Percentiles rank a stretch among this genome's conserved stretches.
Conservation (phyloP, 768 basidiomycete genomes). For the Galerina sulciceps region DNA sequence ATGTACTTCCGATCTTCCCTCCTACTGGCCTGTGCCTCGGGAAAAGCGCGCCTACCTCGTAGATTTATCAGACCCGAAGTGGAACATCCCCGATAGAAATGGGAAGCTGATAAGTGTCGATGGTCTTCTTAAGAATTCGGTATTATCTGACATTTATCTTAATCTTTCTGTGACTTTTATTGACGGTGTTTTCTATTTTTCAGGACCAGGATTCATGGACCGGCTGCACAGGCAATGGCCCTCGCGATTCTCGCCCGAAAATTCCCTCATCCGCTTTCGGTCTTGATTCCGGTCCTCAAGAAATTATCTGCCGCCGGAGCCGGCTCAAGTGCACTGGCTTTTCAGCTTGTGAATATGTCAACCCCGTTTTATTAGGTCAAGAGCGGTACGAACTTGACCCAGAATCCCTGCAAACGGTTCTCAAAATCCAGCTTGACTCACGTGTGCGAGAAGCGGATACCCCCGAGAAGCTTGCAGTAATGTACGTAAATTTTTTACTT, state of each 20-base stretch:
- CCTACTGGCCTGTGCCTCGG: slow-evolving; percentile 12
- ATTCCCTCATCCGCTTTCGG: no score
- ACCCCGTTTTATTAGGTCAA: background rate
- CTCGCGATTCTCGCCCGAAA: no score
- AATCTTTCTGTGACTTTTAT: background rate
- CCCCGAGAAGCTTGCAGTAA: background rate
- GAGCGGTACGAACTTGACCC: slow-evolving; percentile 2
- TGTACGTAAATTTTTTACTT: background rate
- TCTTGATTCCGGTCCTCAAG: no score
- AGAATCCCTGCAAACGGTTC: no score
- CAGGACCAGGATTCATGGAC: slow-evolving; percentile 5
- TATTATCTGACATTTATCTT: background rate
- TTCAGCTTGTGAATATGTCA: background rate
- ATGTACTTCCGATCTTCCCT: slow-evolving; percentile 7
- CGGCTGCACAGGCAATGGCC: no score
- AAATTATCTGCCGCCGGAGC: background rate
- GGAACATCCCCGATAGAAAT: slow-evolving; percentile 11
- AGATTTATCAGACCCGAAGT: slow-evolving; percentile 17
- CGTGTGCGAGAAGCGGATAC: no score
- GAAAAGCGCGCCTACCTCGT: slow-evolving; percentile 15
- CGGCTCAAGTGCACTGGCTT: background rate
- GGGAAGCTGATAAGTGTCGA: slow-evolving; percentile 15
- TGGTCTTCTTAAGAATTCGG: slow-evolving; percentile 24
- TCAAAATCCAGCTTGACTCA: no score
- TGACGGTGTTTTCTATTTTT: background rate